A percentile compares a stretch with the other conserved stretches of the same genome.
Evolutionary conservation across 768 basidiomycete species (phyloP).

Genomic region (Tylopilus balloui): DNA sequence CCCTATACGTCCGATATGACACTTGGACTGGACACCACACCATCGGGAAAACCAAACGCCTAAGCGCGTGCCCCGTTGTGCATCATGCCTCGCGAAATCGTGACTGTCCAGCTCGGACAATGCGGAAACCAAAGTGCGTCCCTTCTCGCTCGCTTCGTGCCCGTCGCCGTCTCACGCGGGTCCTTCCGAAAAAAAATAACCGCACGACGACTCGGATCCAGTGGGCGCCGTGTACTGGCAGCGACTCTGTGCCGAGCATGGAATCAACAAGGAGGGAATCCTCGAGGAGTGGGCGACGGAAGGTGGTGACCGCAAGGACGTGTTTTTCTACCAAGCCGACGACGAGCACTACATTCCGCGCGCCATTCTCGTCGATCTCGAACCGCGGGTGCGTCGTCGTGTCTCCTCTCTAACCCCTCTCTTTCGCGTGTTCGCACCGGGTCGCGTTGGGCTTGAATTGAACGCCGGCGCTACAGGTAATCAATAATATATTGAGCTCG

Average conservation of each 20-base stretch:
- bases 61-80: constrained; percentile 7
- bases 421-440: no score
- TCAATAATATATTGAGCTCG: constrained; percentile 88
- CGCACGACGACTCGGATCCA: constrained; percentile 29
- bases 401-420: no score
- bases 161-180: constrained; percentile 3
- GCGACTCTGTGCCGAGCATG: constrained; percentile 95
- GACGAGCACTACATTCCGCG: constrained; percentile 99
- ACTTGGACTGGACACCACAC: constrained; percentile 5
- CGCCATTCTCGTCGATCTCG: constrained; percentile 92
- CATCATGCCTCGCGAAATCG: constrained; percentile 77
- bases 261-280: constrained; percentile 92
- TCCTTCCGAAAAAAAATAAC: not conserved
- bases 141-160: not conserved
- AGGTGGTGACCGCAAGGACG: constrained; percentile 95
- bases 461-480: constrained; percentile 56
- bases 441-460: not conserved
- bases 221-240: constrained; percentile 99
- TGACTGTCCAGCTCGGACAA: constrained; percentile 84
- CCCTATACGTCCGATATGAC: constrained; percentile 5
- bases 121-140: constrained; percentile 85
- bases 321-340: constrained; percentile 99
- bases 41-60: not conserved
- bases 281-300: constrained; percentile 97
- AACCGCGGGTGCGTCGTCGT: constrained; percentile 77